Evolutionary conservation across 2,329 filamentous ascomycete genomes (phyloP).

Genomic region (Alternaria sp.): DNA sequence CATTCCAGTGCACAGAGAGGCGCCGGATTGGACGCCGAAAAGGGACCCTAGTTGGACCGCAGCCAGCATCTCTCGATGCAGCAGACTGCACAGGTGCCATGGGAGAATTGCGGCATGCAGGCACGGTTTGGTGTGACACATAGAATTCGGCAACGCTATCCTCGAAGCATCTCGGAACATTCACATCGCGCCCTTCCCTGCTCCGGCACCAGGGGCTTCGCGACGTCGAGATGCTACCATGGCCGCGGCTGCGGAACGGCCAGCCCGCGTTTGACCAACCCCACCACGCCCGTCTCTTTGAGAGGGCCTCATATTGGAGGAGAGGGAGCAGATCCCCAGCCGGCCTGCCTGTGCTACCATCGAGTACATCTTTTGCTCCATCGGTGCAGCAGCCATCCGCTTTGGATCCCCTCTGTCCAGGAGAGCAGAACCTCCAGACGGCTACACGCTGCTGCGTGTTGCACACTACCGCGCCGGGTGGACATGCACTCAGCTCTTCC

Average conservation of each 20-base stretch:
- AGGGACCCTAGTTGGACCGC: neutral
- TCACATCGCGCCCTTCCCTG: constrained; percentile 29
- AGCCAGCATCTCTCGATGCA: constrained; percentile 18
- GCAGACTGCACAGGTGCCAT: constrained; percentile 27
- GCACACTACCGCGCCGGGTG: constrained; percentile 34
- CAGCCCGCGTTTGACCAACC: constrained; percentile 50
- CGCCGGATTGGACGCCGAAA: constrained; percentile 25
- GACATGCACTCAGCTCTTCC: constrained; percentile 29
- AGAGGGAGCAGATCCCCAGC: constrained; percentile 35
- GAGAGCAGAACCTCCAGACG: constrained; percentile 30
- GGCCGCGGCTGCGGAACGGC: constrained; percentile 52
- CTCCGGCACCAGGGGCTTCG: constrained; percentile 43
- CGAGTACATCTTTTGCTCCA: constrained; percentile 43
- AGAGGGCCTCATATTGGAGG: constrained; percentile 27
- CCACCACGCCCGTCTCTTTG: constrained; percentile 36
- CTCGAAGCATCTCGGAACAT: constrained; percentile 31
- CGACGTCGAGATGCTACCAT: constrained; percentile 51
- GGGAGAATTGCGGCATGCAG: constrained; percentile 19
- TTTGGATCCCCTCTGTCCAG: constrained; percentile 34
- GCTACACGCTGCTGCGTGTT: constrained; percentile 35
- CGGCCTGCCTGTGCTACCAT: constrained; percentile 39
- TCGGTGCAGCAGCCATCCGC: constrained; percentile 40
- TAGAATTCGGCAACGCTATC: constrained; percentile 26
- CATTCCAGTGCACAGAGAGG: constrained; percentile 24
- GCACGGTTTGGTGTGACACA: constrained; percentile 39